A percentile compares a stretch with the other conserved stretches of the same genome.
Evolutionary conservation across 1,139 yeast genomes (phyloP).

Genomic region (Wickerhamiella infanticola): DNA sequence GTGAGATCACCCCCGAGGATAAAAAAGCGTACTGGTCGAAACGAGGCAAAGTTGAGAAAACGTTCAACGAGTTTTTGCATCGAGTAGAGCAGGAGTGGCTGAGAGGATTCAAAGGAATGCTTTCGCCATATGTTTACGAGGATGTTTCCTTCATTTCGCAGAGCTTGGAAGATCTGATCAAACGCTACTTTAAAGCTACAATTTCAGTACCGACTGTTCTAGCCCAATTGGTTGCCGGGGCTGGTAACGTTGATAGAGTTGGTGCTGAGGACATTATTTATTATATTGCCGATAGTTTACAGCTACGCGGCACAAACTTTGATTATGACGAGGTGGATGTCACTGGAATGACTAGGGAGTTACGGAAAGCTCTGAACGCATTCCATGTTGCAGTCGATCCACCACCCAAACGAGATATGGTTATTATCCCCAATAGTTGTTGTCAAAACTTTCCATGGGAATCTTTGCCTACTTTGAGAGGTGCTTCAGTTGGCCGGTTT

Average conservation of each 20-base stretch:
- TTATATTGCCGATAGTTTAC: constrained; percentile 43
- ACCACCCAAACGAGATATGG: constrained; percentile 27
- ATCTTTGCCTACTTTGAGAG: constrained; percentile 41
- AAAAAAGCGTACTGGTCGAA: constrained; percentile 66
- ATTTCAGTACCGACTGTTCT: not conserved
- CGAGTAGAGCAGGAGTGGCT: constrained; percentile 56
- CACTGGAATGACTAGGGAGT: constrained; percentile 32
- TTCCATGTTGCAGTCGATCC: constrained; percentile 14
- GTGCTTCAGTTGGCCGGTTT: constrained; percentile 51
- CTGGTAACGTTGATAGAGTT: constrained; percentile 1
- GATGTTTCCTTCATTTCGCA: not conserved
- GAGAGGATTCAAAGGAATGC: constrained; percentile 63
- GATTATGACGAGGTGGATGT: constrained; percentile 51
- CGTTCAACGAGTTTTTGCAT: constrained; percentile 38
- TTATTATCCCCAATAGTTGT: constrained; percentile 49
- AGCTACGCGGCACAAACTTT: constrained; percentile 48
- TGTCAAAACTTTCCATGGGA: constrained; percentile 83
- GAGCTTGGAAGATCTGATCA: not conserved
- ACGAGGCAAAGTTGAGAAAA: constrained; percentile 46
- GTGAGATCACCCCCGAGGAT: constrained; percentile 27
- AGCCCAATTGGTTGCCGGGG: not conserved
- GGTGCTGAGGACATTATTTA: constrained; percentile 46
- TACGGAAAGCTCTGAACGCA: constrained; percentile 32
- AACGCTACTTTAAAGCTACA: not conserved
- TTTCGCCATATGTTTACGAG: constrained; percentile 20